Conservation (phyloP, 148 eudicot species). For the Fagopyrum homotropicum region DNA sequence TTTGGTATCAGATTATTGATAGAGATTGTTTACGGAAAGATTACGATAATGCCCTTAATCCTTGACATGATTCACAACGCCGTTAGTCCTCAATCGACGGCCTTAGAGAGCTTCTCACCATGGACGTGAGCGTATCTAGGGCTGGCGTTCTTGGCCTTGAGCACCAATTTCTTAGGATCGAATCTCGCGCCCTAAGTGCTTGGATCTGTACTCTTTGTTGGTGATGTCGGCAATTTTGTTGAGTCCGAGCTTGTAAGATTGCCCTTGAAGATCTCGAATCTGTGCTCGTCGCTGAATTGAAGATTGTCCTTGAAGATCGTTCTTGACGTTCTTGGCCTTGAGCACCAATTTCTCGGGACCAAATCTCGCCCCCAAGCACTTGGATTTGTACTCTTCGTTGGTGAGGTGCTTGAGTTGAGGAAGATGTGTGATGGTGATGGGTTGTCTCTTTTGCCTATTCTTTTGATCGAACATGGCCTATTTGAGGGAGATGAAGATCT, state of each 20-base stretch:
- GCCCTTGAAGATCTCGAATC: conserved; percentile 22
- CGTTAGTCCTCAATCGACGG: conserved; percentile 64
- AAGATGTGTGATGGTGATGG: not conserved
- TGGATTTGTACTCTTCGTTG: too few species aligned
- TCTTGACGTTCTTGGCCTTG: conserved; percentile 15
- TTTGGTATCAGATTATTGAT: too few species aligned
- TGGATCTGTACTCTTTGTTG: conserved; percentile 62
- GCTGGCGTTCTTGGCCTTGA: conserved; percentile 37
- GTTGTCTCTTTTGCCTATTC: not conserved
- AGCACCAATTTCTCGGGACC: too few species aligned
- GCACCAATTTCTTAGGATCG: conserved; percentile 30
- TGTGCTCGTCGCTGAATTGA: conserved; percentile 63
- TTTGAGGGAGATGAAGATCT: not conserved
- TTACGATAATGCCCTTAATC: conserved; percentile 38
- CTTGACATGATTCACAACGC: conserved; percentile 66
- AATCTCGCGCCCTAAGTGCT: conserved; percentile 48
- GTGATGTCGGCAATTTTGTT: conserved; percentile 79
- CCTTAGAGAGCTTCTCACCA: conserved; percentile 46
- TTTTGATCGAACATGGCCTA: not conserved
- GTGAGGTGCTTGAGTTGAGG: not conserved
- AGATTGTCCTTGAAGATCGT: conserved; percentile 65
- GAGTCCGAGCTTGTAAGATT: conserved; percentile 58
- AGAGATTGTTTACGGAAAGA: too few species aligned
- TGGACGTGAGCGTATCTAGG: conserved; percentile 36
- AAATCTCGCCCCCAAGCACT: too few species aligned